phyloP scores from a whole-genome alignment of 2,329 filamentous ascomycete species.

The Aureobasidium leucospermi region DNA sequence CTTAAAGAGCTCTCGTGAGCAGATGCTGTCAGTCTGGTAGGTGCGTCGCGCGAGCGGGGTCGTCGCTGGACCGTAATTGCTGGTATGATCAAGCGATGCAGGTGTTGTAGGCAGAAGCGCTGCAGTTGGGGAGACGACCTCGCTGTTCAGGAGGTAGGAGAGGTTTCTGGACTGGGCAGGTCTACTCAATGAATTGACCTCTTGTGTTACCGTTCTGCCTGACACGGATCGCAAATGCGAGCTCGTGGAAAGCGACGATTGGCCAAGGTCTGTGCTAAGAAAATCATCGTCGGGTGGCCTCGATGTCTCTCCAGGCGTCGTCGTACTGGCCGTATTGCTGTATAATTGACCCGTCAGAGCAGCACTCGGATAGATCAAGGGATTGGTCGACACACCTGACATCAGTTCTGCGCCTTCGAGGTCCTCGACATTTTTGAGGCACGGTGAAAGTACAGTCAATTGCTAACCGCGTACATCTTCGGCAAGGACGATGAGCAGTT shows the following conservation, averaged over 20 bases:
- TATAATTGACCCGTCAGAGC: no score
- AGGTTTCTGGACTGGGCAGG: background rate
- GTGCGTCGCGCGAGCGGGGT: background rate
- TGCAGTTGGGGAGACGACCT: background rate
- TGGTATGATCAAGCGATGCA: background rate
- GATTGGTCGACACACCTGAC: background rate
- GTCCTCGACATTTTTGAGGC: background rate
- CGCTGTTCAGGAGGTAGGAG: background rate
- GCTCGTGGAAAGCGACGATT: no score
- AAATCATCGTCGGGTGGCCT: no score
- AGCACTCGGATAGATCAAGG: no score
- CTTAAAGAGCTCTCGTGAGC: background rate
- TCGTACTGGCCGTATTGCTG: no score
- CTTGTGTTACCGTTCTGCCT: no score
- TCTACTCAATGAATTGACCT: background rate
- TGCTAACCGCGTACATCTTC: background rate
- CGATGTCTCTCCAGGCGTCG: no score
- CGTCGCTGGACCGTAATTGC: background rate
- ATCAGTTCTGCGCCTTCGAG: background rate
- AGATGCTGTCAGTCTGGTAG: background rate
- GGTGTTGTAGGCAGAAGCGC: background rate
- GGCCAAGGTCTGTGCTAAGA: no score
- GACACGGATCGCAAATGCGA: no score
- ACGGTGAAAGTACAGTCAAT: background rate
- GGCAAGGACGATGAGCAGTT: background rate